Conservation (phyloP, 1,284 basidiomycete species). For the Quambalaria eucalypti region DNA sequence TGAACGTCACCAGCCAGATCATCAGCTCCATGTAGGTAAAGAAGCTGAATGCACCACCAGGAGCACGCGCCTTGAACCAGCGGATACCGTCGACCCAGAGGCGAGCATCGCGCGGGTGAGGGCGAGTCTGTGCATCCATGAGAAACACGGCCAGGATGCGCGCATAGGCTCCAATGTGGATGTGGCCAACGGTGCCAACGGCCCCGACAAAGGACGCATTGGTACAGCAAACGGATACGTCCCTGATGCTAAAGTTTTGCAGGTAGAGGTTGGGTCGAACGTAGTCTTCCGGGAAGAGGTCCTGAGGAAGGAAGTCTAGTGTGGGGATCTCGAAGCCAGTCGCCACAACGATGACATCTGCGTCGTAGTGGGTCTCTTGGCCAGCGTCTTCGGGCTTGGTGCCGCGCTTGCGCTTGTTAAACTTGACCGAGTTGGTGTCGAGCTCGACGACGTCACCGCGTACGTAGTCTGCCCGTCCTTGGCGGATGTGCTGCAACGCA, state of each 20-base stretch:
- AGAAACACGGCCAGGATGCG: conserved; percentile 58
- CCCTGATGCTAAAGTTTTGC: conserved; percentile 58
- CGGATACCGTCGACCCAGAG: conserved; percentile 59
- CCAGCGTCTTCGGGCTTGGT: conserved; percentile 45
- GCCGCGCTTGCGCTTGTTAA: conserved; percentile 44
- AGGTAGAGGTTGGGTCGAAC: conserved; percentile 56
- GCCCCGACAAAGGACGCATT: conserved; percentile 56
- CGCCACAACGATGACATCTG: conserved; percentile 58
- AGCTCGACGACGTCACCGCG: conserved; percentile 55
- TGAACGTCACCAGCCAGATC: conserved; percentile 38
- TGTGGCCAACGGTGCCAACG: conserved; percentile 32
- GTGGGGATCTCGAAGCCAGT: conserved; percentile 58
- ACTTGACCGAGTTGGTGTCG: conserved; percentile 50
- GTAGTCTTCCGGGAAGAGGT: conserved; percentile 59
- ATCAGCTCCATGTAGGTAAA: conserved; percentile 59
- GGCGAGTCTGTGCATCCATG: conserved; percentile 54
- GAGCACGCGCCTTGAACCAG: conserved; percentile 55
- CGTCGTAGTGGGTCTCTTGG: conserved; percentile 49
- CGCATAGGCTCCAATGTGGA: conserved; percentile 50
- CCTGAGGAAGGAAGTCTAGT: conserved; percentile 55
- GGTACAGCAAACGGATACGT: conserved; percentile 53
- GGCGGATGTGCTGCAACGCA: conserved; percentile 54
- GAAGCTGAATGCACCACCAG: conserved; percentile 56
- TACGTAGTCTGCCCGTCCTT: conserved; percentile 53
- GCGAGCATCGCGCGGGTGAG: conserved; percentile 56